phyloP scores from a whole-genome alignment of 108 stramenopile genomes.

The Skeletonema costatum region DNA sequence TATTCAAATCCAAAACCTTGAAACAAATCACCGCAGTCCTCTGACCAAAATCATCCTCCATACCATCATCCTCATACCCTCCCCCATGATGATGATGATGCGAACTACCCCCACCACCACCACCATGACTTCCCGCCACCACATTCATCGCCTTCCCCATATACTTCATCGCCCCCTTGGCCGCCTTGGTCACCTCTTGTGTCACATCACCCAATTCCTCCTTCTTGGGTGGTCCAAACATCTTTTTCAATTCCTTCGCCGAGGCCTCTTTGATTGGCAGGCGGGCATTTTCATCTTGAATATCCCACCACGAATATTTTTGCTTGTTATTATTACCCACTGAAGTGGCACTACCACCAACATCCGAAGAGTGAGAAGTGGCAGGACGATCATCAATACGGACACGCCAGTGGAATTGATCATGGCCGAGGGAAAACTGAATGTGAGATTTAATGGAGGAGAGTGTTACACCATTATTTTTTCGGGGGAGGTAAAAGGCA shows the following conservation, averaged over 20 bases:
- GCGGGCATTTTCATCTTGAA: slow-evolving; percentile 86
- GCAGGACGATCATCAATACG: slow-evolving; percentile 77
- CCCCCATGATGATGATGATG: not conserved
- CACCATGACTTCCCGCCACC: slow-evolving; percentile 18
- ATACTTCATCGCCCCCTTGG: slow-evolving; percentile 80
- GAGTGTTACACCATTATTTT: slow-evolving; percentile 57
- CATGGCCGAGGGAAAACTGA: slow-evolving; percentile 50
- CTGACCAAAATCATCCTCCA: slow-evolving; percentile 31
- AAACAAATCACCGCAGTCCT: slow-evolving; percentile 73
- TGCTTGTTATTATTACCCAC: slow-evolving; percentile 5
- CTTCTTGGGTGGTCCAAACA: slow-evolving; percentile 54
- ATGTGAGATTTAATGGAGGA: slow-evolving; percentile 70
- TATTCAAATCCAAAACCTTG: slow-evolving; percentile 78
- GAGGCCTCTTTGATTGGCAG: slow-evolving; percentile 78
- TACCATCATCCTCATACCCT: not conserved
- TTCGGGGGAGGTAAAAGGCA: slow-evolving; percentile 72
- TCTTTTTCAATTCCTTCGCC: slow-evolving; percentile 55
- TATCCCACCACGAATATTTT: slow-evolving; percentile 86
- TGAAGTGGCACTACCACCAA: not conserved
- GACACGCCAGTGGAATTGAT: slow-evolving; percentile 88
- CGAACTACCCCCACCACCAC: not conserved
- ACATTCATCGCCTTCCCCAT: slow-evolving; percentile 79
- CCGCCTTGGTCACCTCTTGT: slow-evolving; percentile 66
- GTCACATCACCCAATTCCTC: slow-evolving; percentile 12
- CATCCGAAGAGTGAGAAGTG: slow-evolving; percentile 15